Evolutionary conservation across 179 eudicot genomes (phyloP).

Genomic region (Sideroxylon spinosum): DNA sequence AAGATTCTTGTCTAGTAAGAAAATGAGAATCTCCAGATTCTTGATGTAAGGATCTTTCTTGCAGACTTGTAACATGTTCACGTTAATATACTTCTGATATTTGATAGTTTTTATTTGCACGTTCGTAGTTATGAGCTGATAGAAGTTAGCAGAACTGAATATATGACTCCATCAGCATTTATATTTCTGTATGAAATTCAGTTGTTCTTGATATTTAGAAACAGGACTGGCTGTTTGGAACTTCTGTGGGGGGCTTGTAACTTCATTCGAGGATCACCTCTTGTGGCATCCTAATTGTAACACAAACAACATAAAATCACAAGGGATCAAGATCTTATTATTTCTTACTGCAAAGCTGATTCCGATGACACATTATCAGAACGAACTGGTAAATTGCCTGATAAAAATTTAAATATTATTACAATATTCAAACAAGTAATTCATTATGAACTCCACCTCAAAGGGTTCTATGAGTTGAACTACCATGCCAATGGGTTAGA

Average conservation of each 20-base stretch:
- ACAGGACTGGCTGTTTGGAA: slow-evolving; percentile 96
- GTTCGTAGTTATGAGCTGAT: slow-evolving; percentile 69
- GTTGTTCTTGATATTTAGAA: slow-evolving; percentile 77
- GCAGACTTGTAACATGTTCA: not conserved
- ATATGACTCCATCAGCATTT: slow-evolving; percentile 98
- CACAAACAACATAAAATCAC: slow-evolving; percentile 94
- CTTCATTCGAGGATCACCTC: slow-evolving; percentile 97
- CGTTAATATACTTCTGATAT: not conserved
- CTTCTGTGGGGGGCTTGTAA: slow-evolving; percentile 94
- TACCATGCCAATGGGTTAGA: not conserved
- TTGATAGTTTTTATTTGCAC: slow-evolving; percentile 33
- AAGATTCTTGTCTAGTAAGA: slow-evolving; percentile 98
- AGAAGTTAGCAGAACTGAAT: slow-evolving; percentile 90
- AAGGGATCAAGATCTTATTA: slow-evolving; percentile 92
- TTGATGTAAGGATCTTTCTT: slow-evolving; percentile 56
- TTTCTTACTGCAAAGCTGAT: slow-evolving; percentile 87
- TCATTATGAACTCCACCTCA: not conserved
- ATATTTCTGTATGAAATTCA: slow-evolving; percentile 93
- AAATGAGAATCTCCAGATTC: slow-evolving; percentile 91
- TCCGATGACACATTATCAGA: slow-evolving; percentile 63
- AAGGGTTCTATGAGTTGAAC: not conserved
- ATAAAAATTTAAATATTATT: not conserved
- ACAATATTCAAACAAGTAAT: not conserved
- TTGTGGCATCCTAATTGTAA: slow-evolving; percentile 99
- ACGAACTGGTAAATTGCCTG: slow-evolving; percentile 49